phyloP scores from a whole-genome alignment of 257 asterid genomes.

The Fraxinus americana region DNA sequence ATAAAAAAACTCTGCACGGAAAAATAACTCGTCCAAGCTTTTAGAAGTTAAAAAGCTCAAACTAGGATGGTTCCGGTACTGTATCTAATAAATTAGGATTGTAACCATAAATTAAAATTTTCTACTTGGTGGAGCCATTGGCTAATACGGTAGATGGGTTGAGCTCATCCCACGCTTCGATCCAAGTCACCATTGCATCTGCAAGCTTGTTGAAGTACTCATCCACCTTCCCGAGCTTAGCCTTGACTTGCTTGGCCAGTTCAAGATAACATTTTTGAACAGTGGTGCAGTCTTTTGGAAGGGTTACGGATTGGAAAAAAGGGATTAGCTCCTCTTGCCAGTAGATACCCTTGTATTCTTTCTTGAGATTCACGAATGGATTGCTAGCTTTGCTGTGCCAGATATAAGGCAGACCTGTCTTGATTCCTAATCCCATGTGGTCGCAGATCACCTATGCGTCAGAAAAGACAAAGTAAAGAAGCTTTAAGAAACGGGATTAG shows the following conservation, averaged over 20 bases:
- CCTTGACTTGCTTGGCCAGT: slow-evolving; percentile 51
- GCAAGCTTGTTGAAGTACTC: slow-evolving; percentile 51
- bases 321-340: slow-evolving; percentile 61
- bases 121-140: slow-evolving; percentile 33
- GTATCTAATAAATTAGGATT: neutral
- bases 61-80: slow-evolving; percentile 2
- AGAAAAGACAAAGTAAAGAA: neutral
- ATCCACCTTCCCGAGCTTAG: slow-evolving; percentile 47
- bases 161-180: slow-evolving; percentile 53
- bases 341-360: slow-evolving; percentile 59
- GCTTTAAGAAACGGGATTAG: neutral
- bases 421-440: slow-evolving; percentile 51
- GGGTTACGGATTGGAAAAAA: slow-evolving; percentile 42
- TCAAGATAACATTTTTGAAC: slow-evolving; percentile 52
- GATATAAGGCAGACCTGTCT: slow-evolving; percentile 53
- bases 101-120: neutral
- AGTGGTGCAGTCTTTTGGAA: slow-evolving; percentile 51
- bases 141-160: slow-evolving; percentile 30
- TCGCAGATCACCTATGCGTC: slow-evolving; percentile 42
- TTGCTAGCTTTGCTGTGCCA: slow-evolving; percentile 66
- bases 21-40: slow-evolving; percentile 13
- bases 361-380: slow-evolving; percentile 50
- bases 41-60: slow-evolving; percentile 2
- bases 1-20: neutral
- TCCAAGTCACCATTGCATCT: slow-evolving; percentile 52